These are phyloP conservation scores for Sugiyamaella qingdaonensis DNA, from an alignment of 805 yeast genomes.

Conservation along the genomic window DNA sequence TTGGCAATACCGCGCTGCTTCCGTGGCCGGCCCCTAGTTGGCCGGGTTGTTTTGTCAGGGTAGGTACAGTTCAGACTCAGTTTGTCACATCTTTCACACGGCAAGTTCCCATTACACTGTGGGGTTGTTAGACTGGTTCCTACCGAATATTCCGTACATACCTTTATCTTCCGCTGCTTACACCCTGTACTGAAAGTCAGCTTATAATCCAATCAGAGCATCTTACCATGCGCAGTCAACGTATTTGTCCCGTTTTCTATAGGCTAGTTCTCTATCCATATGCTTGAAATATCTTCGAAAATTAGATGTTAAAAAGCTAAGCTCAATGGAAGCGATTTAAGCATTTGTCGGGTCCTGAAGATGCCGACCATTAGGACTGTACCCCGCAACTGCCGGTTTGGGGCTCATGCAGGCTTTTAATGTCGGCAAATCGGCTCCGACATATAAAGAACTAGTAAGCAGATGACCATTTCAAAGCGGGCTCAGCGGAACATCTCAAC, in stretches of 20 bases:
- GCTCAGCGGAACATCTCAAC: no score
- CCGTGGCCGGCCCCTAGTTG: neutral
- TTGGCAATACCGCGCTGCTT: neutral
- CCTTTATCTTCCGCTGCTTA: neutral
- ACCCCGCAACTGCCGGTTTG: no score
- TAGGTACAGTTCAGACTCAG: neutral
- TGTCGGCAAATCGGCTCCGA: neutral
- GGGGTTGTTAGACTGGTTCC: no score
- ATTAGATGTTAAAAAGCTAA: no score
- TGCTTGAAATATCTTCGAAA: neutral
- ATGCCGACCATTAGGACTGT: no score
- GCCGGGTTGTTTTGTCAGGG: neutral
- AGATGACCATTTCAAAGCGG: no score
- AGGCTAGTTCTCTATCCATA: neutral
- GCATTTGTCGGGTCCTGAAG: no score
- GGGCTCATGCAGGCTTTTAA: neutral
- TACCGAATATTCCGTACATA: no score
- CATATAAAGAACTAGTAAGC: neutral
- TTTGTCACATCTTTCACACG: constrained; percentile 1
- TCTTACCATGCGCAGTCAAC: constrained; percentile 1
- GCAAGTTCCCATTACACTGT: neutral
- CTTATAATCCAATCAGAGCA: neutral
- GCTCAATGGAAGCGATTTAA: neutral
- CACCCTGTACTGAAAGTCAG: neutral
- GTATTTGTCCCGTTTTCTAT: neutral